Evolutionary conservation across 306 rosid genomes (phyloP).

Genomic region (Vigna mungo): DNA sequence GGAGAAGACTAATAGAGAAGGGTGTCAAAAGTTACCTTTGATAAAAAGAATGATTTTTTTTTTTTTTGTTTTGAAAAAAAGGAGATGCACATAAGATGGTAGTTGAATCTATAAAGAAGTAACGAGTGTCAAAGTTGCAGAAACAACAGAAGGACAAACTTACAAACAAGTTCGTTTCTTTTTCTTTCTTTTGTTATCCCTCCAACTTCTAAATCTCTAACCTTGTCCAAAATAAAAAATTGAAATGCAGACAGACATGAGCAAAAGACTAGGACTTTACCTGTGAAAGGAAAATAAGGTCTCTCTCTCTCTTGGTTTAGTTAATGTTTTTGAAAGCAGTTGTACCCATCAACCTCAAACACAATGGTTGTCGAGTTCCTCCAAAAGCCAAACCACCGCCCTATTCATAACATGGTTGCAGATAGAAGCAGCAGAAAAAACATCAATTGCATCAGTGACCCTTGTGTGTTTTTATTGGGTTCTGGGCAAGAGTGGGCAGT

Average conservation of each 20-base stretch:
- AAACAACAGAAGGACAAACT: conserved; percentile 43
- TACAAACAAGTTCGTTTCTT: not conserved
- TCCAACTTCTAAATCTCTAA: not conserved
- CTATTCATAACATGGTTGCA: conserved; percentile 26
- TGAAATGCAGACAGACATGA: conserved; percentile 41
- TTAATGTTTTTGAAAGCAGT: not conserved
- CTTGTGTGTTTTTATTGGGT: conserved; percentile 47
- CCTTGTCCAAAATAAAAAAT: conserved; percentile 50
- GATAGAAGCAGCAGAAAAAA: conserved; percentile 14
- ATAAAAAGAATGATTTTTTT: conserved; percentile 26
- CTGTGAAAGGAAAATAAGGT: conserved; percentile 46
- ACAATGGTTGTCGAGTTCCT: conserved; percentile 50
- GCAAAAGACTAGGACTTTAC: conserved; percentile 52
- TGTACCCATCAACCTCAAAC: too few species aligned
- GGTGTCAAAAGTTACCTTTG: conserved; percentile 52
- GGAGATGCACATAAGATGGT: conserved; percentile 37
- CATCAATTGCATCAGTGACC: conserved; percentile 36
- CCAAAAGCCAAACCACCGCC: conserved; percentile 67
- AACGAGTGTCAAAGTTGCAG: conserved; percentile 51
- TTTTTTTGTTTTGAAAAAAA: too few species aligned
- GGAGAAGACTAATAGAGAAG: conserved; percentile 40
- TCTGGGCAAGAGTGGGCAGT: conserved; percentile 40
- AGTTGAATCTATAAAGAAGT: conserved; percentile 61
- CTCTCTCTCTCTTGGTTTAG: conserved; percentile 6
- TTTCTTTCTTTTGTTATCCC: too few species aligned